Percentiles rank a stretch among this genome's conserved stretches.
Conservation (phyloP, 768 basidiomycete genomes). For the Pisolithus orientalis region DNA sequence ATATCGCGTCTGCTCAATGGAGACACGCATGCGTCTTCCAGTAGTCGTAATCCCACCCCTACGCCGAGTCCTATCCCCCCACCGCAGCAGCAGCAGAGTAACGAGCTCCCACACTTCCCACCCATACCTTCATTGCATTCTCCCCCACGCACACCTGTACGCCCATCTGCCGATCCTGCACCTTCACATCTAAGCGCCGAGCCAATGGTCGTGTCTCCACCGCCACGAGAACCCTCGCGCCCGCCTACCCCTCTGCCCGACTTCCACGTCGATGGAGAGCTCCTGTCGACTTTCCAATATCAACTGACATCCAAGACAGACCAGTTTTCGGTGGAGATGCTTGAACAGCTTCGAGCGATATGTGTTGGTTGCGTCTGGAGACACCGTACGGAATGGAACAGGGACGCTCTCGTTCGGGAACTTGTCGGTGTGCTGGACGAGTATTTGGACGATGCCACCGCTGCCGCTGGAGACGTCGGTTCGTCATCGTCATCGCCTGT, state of each 20-base stretch:
- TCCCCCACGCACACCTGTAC: slow-evolving; percentile 7
- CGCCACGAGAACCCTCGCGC: slow-evolving; percentile 41
- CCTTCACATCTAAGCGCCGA: slow-evolving; percentile 1
- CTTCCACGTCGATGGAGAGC: slow-evolving; percentile 56
- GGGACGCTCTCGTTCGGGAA: slow-evolving; percentile 56
- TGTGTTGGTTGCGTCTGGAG: slow-evolving; percentile 81
- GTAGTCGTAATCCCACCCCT: neutral
- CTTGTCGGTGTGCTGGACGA: slow-evolving; percentile 49
- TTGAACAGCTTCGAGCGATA: slow-evolving; percentile 89
- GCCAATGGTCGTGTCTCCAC: slow-evolving; percentile 13
- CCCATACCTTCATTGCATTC: neutral
- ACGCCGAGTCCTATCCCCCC: neutral
- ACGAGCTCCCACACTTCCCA: slow-evolving; percentile 6
- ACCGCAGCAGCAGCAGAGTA: slow-evolving; percentile 8
- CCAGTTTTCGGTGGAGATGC: slow-evolving; percentile 72
- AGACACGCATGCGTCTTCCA: slow-evolving; percentile 1
- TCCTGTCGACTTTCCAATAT: slow-evolving; percentile 42
- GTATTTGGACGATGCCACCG: slow-evolving; percentile 67
- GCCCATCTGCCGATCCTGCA: neutral
- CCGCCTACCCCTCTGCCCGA: slow-evolving; percentile 70
- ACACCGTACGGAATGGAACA: slow-evolving; percentile 77
- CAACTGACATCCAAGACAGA: slow-evolving; percentile 50
- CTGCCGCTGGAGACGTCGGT: slow-evolving; percentile 11
- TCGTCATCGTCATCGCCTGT: slow-evolving; percentile 1
- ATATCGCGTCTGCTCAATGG: slow-evolving; percentile 24